phyloP scores from a whole-genome alignment of 1,139 yeast genomes.

The Candida sp. region DNA sequence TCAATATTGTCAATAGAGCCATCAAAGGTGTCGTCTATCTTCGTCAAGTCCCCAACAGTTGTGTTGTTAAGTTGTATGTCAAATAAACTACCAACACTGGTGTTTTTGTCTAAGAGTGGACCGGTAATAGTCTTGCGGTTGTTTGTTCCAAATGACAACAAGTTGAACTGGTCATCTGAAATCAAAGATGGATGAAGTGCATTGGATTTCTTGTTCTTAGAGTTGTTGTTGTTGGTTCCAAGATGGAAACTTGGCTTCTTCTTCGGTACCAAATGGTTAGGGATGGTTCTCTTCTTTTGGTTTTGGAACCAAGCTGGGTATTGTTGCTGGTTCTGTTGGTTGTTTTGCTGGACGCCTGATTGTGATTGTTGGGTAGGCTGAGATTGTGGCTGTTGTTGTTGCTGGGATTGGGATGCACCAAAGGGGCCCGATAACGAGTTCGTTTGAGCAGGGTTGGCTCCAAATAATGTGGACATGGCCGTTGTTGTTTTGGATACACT shows the following conservation, averaged over 20 bases:
- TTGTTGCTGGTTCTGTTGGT: slow-evolving; percentile 8
- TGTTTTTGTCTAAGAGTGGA: slow-evolving; percentile 11
- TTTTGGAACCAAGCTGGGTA: slow-evolving; percentile 58
- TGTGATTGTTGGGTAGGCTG: slow-evolving; percentile 2
- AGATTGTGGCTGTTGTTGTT: slow-evolving; percentile 7
- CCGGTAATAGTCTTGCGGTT: slow-evolving; percentile 17
- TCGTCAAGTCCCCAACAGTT: slow-evolving; percentile 26
- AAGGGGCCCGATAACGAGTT: background rate
- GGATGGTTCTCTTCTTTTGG: slow-evolving; percentile 60
- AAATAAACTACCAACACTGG: slow-evolving; percentile 14
- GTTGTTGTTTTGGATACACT: background rate
- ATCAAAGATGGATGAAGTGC: slow-evolving; percentile 9
- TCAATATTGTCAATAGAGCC: slow-evolving; percentile 28
- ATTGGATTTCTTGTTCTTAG: slow-evolving; percentile 8
- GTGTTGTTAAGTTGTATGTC: slow-evolving; percentile 15
- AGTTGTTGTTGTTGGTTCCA: slow-evolving; percentile 18
- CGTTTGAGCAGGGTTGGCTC: slow-evolving; percentile 7
- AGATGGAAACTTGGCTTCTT: slow-evolving; percentile 49
- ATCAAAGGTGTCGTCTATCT: slow-evolving; percentile 31
- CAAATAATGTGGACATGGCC: slow-evolving; percentile 10
- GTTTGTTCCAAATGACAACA: slow-evolving; percentile 42
- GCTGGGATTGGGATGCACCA: background rate
- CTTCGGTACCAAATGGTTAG: slow-evolving; percentile 54
- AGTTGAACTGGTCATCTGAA: slow-evolving; percentile 33
- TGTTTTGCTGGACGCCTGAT: background rate